Evolutionary conservation across 441 rosid species (phyloP), one percentile per base, ranked within the genome.

Genomic region (Populus hybrid): DNA sequence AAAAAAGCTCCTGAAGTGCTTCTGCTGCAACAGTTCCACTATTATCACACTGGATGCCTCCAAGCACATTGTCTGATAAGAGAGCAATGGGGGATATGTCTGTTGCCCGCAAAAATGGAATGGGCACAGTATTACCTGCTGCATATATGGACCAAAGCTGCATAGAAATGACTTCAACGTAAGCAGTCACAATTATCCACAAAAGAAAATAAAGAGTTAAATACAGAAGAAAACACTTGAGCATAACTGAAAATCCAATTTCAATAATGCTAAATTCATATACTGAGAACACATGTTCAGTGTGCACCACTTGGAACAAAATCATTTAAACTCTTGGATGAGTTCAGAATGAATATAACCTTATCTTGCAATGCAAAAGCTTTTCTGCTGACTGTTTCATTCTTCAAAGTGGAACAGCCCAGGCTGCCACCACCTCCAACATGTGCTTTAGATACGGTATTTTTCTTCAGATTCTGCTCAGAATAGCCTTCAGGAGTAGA

Each of bases 81-180:
- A 97, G 95, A 24, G 99, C 98, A 42, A 97, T 94, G 9, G 99
- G 99, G 35, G 99, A 97, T 86, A 97, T 92, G 84, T 97, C 99
- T 3, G 99, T 92, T 71, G 98, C 99, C 80, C 97, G 89, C 92
- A 97, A 87, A 88, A 97, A 94, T 36, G 99, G 99, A 81, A 97
- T 94, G 9, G 99, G 99, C 76, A 97, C 99, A 2, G 99, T 97
- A 80, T 94, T 97, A 56, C 99, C 99, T 75, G 99, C 99, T 73
- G 98, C 95, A 81, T 97, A 94, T 76, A 94, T 97, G 61, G 98
- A 94, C 98, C 94, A 90, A 76, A 97, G 93, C 99, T 96, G 98
- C 87, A 78, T 72, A 64, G 67, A 74, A 75, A 65, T 14, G 72
- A 73, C 56, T 31, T 42, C 50, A 66, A 69, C 53, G 24, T 71